Percentiles rank a stretch among this genome's conserved stretches.
Conservation (phyloP, 2,329 filamentous ascomycete species). For the Alternaria alternata region DNA sequence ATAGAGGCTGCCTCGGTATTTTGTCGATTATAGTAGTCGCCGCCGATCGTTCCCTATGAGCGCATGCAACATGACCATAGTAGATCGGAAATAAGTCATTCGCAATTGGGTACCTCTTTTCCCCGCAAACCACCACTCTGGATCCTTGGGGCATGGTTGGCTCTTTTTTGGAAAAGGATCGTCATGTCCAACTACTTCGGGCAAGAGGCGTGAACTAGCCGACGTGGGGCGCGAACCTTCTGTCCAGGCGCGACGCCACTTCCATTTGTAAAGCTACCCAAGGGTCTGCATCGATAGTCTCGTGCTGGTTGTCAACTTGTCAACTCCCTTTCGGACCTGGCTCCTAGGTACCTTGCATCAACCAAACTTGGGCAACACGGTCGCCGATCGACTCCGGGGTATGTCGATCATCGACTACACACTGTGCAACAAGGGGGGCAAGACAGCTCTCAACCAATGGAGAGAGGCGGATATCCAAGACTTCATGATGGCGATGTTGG, state of each 20-base stretch:
- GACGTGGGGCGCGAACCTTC: slow-evolving; percentile 5
- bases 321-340: background rate
- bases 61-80: slow-evolving; percentile 2
- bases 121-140: slow-evolving; percentile 7
- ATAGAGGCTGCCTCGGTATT: slow-evolving; percentile 4
- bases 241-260: slow-evolving; percentile 3
- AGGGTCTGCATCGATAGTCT: slow-evolving; percentile 2
- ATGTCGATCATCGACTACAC: slow-evolving; percentile 9
- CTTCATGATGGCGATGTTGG: background rate
- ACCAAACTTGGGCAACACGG: background rate
- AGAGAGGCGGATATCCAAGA: background rate
- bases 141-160: background rate
- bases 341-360: background rate
- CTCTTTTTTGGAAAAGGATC: slow-evolving; percentile 2
- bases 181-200: background rate
- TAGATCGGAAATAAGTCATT: slow-evolving; percentile 1
- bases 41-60: background rate
- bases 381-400: slow-evolving; percentile 1
- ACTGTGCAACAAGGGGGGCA: background rate
- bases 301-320: background rate
- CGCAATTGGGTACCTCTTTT: background rate
- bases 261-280: slow-evolving; percentile 1
- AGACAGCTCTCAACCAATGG: slow-evolving; percentile 1
- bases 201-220: slow-evolving; percentile 12
- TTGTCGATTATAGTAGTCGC: background rate